Base-by-base conservation (phyloP, 2,329 filamentous ascomycete species). In the Dothideomycetes sp. region DNA sequence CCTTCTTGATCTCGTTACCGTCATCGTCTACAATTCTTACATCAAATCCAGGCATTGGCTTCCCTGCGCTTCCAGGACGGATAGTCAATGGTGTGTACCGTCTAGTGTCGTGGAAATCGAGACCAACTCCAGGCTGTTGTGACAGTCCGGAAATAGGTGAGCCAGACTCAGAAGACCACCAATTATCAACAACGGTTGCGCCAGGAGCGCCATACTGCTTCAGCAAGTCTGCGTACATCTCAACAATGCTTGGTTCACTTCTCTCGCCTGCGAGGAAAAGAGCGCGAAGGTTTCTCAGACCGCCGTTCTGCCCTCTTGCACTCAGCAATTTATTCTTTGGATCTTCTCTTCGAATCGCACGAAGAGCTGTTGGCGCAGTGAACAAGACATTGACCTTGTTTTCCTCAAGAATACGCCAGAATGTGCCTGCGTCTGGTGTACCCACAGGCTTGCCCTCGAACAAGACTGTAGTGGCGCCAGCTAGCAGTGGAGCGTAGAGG, bases 371-470 rank as follows among this genome's bases (percentile, higher is more conserved):
- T 0, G 88, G 88, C 0, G 88, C 89, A 0, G 88, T 94, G 56
- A 84, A 94, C 50, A 94, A 68, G 4, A 77, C 74, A 45, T 84
- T 93, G 40, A 93, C 86, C 52, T 80, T 80, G 66, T 95, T 81
- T 51, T 93, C 83, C 48, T 87, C 80, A 3, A 93, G 41, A 14
- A 94, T 76, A 2, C 87, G 72, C 88, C 88, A 96, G 57, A 95
- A 91, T 0, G 82, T 81, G 4, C 84, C 81, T 1, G 86, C 83
- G 51, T 94, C 79, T 0, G 88, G 88, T 0, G 87, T 94, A 4
- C 87, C 87, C 10, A 94, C 70, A 0, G 88, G 88, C 49, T 95
- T 95, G n/a, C 88, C 89, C 62, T 95, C 88, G 58, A 87, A 95
- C 0, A 95, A 68, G 1, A 95, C 75, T 0, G 86, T 94, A 1